A percentile compares a stretch with the other conserved stretches of the same genome.
These are phyloP conservation scores for Colletotrichum simmondsii DNA, from an alignment of 2,329 filamentous ascomycete genomes.

Conservation along the genomic window DNA sequence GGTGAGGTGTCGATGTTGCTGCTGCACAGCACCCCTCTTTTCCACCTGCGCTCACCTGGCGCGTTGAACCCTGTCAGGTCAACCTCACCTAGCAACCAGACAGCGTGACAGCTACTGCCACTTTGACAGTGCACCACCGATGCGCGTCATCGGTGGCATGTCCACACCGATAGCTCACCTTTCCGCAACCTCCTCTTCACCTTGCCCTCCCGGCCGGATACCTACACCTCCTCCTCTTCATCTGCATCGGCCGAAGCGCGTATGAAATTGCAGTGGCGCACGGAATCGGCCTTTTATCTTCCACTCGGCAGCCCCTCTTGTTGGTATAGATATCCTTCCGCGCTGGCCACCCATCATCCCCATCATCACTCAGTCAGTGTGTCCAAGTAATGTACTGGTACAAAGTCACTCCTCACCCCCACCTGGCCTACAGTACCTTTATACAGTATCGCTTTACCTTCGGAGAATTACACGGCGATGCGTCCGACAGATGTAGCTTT, in stretches of 20 bases:
- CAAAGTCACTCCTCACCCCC: slow-evolving; percentile 18
- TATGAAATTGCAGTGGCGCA: slow-evolving; percentile 3
- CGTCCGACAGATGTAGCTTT: background rate
- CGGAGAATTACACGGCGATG: background rate
- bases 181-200: background rate
- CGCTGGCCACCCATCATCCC: background rate
- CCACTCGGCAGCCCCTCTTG: background rate
- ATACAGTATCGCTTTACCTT: slow-evolving; percentile 4
- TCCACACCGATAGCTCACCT: slow-evolving; percentile 6
- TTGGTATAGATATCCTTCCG: background rate
- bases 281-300: background rate
- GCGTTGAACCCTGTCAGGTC: slow-evolving; percentile 26
- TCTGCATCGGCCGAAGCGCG: background rate
- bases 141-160: slow-evolving; percentile 20
- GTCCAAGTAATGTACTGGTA: slow-evolving; percentile 4
- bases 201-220: too few relatives aligned
- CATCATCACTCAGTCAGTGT: background rate
- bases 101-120: slow-evolving; percentile 6
- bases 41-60: slow-evolving; percentile 27
- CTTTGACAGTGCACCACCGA: background rate
- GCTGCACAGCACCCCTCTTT: slow-evolving; percentile 25
- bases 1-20: background rate
- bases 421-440: background rate
- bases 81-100: slow-evolving; percentile 10
- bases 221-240: background rate